Base-by-base conservation (phyloP, 176 grass and related monocot species). In the Stipa capillata region DNA sequence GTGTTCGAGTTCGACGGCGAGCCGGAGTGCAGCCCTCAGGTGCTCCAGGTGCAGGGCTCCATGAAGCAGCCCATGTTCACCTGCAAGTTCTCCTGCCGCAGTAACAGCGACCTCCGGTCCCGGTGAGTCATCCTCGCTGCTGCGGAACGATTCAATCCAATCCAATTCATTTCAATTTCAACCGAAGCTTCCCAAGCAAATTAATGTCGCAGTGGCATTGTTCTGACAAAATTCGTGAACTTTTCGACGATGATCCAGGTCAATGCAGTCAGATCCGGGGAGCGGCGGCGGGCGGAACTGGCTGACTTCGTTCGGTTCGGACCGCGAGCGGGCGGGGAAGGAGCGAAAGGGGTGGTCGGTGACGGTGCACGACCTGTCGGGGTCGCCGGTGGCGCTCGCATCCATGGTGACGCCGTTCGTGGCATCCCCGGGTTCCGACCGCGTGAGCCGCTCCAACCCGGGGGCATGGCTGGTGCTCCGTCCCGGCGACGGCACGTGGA, bases 11-110 rank as follows among this genome's bases (percentile, higher is more conserved):
- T n/a, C n/a, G n/a, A n/a, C n/a, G n/a, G n/a, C n/a, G n/a, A n/a
- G n/a, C n/a, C n/a, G n/a, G n/a, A 95, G 77, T 87, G 89, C 27
- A 89, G 86, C 73, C 89, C 89, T 5, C 92, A 91, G 82, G 89
- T 95, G 36, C 53, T 91, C 6, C 92, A 95, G 86, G 88, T 95
- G 51, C 77, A 83, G 62, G 86, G 86, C 4, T 20, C 10, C 31
- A 84, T 89, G 86, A 74, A 55, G 42, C 89, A 91, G 72, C 89
- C 89, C 63, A 76, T 94, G 68, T 94, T 94, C 87, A 94, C 92
- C 15, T 94, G 92, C 89, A 89, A 79, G 66, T 97, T 97, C 85
- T 85, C 85, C 60, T 93, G 88, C 85, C 79, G 88, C 20, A 88
- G 79, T 70, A 57, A 45, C 66, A 82, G 76, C 70, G 90, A 91